These are phyloP conservation scores for Glomus cerebriforme DNA, from an alignment of 192 early-diverging fungal genomes.

Conservation along the genomic window DNA sequence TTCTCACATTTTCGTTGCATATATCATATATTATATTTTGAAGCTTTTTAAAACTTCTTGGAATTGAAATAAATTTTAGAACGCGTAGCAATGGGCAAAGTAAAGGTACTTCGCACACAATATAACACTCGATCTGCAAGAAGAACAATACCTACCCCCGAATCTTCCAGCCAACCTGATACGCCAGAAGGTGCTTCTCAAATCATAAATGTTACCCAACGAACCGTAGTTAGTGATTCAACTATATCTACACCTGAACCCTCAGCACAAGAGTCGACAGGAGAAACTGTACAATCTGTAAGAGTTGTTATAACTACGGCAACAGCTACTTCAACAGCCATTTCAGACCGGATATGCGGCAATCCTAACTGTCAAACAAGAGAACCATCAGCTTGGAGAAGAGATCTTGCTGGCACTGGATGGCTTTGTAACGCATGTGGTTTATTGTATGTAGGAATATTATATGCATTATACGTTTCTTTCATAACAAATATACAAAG, in stretches of 20 bases:
- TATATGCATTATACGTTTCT: neutral
- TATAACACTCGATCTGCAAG: neutral
- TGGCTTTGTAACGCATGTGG: neutral
- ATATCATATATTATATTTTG: neutral
- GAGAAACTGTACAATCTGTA: neutral
- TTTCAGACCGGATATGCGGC: neutral
- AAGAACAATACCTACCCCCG: neutral
- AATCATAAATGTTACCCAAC: neutral
- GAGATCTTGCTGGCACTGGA: neutral
- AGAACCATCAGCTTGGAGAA: neutral
- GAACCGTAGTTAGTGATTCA: neutral
- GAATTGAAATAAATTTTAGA: neutral
- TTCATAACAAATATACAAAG: neutral
- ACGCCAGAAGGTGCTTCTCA: neutral
- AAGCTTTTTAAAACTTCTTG: neutral
- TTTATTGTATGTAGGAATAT: neutral
- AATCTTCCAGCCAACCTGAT: neutral
- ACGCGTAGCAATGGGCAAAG: neutral
- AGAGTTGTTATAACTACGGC: neutral
- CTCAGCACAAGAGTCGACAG: neutral
- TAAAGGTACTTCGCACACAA: neutral
- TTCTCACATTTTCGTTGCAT: neutral
- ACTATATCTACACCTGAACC: neutral
- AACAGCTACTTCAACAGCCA: neutral
- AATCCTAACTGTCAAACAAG: neutral